A percentile compares a stretch with the other conserved stretches of the same genome.
phyloP scores from a whole-genome alignment of 1,284 basidiomycete species.

The Trametes hirsuta region DNA sequence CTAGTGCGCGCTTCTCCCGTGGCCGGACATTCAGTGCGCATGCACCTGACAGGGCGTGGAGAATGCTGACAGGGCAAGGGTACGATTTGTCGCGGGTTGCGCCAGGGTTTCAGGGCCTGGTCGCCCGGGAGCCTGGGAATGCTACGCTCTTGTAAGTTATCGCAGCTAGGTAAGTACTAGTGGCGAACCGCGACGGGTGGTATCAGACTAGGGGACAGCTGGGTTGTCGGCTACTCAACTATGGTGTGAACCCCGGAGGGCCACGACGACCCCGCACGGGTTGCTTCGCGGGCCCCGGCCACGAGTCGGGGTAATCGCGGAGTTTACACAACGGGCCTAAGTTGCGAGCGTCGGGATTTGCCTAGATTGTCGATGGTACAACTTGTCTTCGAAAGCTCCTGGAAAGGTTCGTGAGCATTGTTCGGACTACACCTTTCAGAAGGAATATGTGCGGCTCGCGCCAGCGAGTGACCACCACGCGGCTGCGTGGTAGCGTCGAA shows the following conservation, averaged over 20 bases:
- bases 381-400: neutral
- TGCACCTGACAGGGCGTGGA: neutral
- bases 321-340: neutral
- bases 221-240: slow-evolving; percentile 1
- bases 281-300: slow-evolving; percentile 1
- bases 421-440: no score
- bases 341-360: neutral
- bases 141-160: neutral
- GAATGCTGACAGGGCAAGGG: neutral
- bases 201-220: neutral
- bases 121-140: neutral
- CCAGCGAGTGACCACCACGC: no score
- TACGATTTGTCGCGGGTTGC: neutral
- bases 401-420: no score
- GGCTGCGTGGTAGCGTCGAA: no score
- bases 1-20: slow-evolving; percentile 14
- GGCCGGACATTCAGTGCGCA: neutral
- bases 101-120: neutral
- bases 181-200: slow-evolving; percentile 1
- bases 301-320: slow-evolving; percentile 10
- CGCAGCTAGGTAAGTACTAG: slow-evolving; percentile 5
- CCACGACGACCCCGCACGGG: neutral
- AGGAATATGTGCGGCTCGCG: no score
- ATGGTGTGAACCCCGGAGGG: slow-evolving; percentile 7
- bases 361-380: neutral